A percentile compares a stretch with the other conserved stretches of the same genome.
phyloP scores from a whole-genome alignment of 176 grass and related monocot species.

The Stipa capillata region DNA sequence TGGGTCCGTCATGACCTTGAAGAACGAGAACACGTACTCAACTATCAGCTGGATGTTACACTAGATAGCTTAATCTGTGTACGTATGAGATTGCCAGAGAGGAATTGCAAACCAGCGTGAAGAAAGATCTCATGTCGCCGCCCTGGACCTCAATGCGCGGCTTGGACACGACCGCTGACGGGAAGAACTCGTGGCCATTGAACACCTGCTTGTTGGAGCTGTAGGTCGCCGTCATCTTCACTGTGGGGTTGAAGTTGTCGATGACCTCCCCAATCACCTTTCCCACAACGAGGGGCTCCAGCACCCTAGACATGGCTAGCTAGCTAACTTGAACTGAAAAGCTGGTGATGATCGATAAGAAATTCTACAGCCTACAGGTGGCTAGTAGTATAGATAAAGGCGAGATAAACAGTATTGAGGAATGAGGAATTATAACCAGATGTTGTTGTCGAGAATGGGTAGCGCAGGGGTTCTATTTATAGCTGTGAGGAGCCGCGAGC shows the following conservation, averaged over 20 bases:
- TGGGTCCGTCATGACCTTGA: slow-evolving; percentile 92
- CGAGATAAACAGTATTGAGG: background rate
- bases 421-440: background rate
- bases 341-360: background rate
- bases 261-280: slow-evolving; percentile 95
- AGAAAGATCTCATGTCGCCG: slow-evolving; percentile 75
- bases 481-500: slow-evolving; percentile 6
- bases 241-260: slow-evolving; percentile 71
- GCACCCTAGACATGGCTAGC: slow-evolving; percentile 56
- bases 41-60: background rate
- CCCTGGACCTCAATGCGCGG: slow-evolving; percentile 83
- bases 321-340: slow-evolving; percentile 6
- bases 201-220: slow-evolving; percentile 73
- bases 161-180: slow-evolving; percentile 52
- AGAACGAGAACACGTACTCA: background rate
- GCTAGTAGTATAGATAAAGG: background rate
- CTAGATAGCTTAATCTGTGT: background rate
- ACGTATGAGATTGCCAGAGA: background rate
- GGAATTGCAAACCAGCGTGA: slow-evolving; percentile 73
- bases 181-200: slow-evolving; percentile 90
- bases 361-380: background rate
- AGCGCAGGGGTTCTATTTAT: slow-evolving; percentile 47
- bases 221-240: slow-evolving; percentile 80
- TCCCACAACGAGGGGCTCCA: slow-evolving; percentile 73
- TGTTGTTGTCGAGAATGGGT: slow-evolving; percentile 8